Conservation (phyloP, 139 green algal species). For the Desmodesmus armatus region DNA sequence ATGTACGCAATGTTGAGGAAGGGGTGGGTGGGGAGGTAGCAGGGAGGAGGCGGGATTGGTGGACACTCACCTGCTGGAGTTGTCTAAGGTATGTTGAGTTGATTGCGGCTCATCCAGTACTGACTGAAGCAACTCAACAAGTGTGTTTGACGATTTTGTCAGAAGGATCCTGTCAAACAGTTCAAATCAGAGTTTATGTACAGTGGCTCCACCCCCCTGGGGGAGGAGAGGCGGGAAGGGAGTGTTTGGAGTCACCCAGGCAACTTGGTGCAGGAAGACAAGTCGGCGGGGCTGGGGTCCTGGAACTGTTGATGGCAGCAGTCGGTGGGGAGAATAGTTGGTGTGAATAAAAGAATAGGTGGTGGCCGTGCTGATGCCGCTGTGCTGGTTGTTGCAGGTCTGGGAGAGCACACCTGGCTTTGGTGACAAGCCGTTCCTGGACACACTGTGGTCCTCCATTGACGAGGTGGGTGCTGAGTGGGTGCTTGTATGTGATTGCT, state of each 20-base stretch:
- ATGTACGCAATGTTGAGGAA: slow-evolving; percentile 54
- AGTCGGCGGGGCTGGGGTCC: too few species aligned
- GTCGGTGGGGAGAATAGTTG: too few species aligned
- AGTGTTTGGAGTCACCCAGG: too few species aligned
- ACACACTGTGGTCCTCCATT: slow-evolving; percentile 90
- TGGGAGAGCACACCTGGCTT: slow-evolving; percentile 88
- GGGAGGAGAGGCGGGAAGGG: too few species aligned
- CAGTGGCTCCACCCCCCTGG: too few species aligned
- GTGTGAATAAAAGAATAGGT: too few species aligned
- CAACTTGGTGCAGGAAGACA: too few species aligned
- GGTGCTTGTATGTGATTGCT: too few species aligned
- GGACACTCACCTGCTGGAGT: neutral
- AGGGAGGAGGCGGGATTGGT: slow-evolving; percentile 83
- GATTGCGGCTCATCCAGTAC: neutral
- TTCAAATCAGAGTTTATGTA: too few species aligned
- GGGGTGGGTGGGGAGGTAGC: neutral
- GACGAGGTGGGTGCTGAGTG: slow-evolving; percentile 86
- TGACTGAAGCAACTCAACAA: neutral
- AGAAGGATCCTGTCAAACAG: too few species aligned
- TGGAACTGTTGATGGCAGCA: too few species aligned
- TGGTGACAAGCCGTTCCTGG: slow-evolving; percentile 84
- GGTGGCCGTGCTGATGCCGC: neutral
- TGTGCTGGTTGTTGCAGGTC: slow-evolving; percentile 72
- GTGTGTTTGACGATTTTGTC: neutral
- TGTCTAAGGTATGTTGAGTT: neutral